A percentile compares a stretch with the other conserved stretches of the same genome.
phyloP scores from a whole-genome alignment of 2,329 filamentous ascomycete genomes.

The Aspergillus versicolor region DNA sequence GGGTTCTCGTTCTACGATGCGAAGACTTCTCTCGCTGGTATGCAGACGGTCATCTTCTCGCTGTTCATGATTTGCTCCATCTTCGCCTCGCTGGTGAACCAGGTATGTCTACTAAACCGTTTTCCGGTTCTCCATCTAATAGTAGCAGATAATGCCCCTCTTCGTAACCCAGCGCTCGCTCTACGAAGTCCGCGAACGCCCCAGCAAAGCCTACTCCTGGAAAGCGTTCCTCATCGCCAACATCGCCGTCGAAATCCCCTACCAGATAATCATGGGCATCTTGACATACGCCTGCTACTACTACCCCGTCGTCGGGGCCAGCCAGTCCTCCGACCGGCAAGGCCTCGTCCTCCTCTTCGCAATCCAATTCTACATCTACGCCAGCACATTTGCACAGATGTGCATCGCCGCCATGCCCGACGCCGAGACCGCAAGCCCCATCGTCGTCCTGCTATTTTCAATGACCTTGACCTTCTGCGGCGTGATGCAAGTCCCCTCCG shows the following conservation, averaged over 20 bases:
- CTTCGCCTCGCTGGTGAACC: conserved; percentile 50
- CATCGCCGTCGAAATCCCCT: conserved; percentile 81
- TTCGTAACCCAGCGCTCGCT: conserved; percentile 78
- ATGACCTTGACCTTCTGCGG: conserved; percentile 78
- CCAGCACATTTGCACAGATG: conserved; percentile 76
- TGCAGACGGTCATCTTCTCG: conserved; percentile 81
- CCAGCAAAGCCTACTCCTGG: conserved; percentile 82
- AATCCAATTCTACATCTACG: conserved; percentile 74
- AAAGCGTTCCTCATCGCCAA: conserved; percentile 80
- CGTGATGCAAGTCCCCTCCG: conserved; percentile 64
- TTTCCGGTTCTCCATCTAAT: too few species aligned
- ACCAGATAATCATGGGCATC: conserved; percentile 71
- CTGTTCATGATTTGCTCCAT: conserved; percentile 79
- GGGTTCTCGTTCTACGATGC: conserved; percentile 77
- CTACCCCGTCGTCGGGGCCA: neutral
- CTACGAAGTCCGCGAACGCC: conserved; percentile 82
- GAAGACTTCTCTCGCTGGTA: conserved; percentile 68
- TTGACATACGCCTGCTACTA: conserved; percentile 43
- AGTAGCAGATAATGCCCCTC: conserved; percentile 74
- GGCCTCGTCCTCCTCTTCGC: conserved; percentile 67
- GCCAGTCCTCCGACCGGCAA: neutral
- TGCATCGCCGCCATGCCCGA: conserved; percentile 71
- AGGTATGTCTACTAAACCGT: too few species aligned
- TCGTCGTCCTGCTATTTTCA: conserved; percentile 73
- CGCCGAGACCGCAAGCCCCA: conserved; percentile 70